Evolutionary conservation across 2,329 filamentous ascomycete genomes (phyloP), one percentile per base, ranked within the genome.

Genomic region (Fonsecaea monophora): DNA sequence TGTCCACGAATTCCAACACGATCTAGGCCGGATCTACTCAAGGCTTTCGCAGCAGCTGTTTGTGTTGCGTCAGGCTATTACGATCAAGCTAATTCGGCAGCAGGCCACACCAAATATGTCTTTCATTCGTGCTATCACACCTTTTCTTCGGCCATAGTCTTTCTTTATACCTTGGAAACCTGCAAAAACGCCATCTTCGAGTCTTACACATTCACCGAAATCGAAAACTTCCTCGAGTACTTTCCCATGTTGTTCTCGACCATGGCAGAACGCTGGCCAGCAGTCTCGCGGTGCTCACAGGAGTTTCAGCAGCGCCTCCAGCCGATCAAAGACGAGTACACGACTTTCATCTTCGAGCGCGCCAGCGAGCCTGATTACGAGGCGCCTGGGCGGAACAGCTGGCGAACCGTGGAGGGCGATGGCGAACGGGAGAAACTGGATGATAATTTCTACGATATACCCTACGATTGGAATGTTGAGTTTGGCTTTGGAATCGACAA

Each of bases 181-280:
- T 64, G 62, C 30, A 59, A 34, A 45, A 3, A 13, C 42, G 62
- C 59, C n/a, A 60, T 64, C n/a, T 54, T 32, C 30, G 30, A 32
- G 30, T 32, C 30, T 32, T 32, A 32, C 30, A 32, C 30, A 32
- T 32, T 32, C 30, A 54, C 55, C 13, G 55, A 64, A 48, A 56
- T 64, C 4, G 62, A 64, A 55, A 56, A 40, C 5, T 54, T 48
- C 18, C 53, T 60, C 42, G 37, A 53, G 21, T 59, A 56, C 21
- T 64, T 64, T 30, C 60, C 62, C 5, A 54, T 54, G 30, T 59
- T 64, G 32, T 64, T 64, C 45, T 64, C 62, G 15, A 64, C 62
- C 42, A 64, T 64, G 30, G 59, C 62, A 18, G 62, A 64, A 13
- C 62, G 62, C n/a, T 64, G 62, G 62, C 62, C 62, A 10, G 62